A percentile compares a stretch with the other conserved stretches of the same genome.
phyloP scores from a whole-genome alignment of 2,329 filamentous ascomycete species.

The Aspergillus bombycis region DNA sequence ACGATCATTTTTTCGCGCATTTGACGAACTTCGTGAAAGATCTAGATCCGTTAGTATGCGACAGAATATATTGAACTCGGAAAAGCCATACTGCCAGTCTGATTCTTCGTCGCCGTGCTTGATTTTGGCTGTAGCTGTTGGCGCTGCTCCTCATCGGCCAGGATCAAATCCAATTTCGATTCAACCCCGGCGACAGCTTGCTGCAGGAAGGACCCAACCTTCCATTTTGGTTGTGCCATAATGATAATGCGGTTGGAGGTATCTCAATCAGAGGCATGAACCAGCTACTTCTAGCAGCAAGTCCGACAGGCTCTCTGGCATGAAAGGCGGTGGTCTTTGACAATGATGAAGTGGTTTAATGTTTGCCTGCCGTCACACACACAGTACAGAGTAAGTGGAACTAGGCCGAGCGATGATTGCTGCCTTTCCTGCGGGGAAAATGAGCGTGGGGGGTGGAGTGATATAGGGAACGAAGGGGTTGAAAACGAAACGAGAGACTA shows the following conservation, averaged over 20 bases:
- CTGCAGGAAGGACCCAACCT: constrained; percentile 70
- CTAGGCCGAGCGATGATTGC: background rate
- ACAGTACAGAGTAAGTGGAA: background rate
- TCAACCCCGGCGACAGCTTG: constrained; percentile 93
- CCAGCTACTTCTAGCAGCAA: constrained; percentile 18
- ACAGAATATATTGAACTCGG: background rate
- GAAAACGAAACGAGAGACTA: constrained; percentile 13
- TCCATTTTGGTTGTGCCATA: constrained; percentile 64
- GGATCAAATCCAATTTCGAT: constrained; percentile 86
- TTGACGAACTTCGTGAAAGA: constrained; percentile 67
- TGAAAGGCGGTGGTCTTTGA: constrained; percentile 14
- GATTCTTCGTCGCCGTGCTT: constrained; percentile 34
- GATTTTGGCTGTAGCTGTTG: constrained; percentile 27
- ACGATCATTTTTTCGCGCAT: constrained; percentile 72
- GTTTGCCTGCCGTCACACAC: constrained; percentile 19
- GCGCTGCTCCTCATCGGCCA: constrained; percentile 70
- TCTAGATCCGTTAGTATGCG: constrained; percentile 39
- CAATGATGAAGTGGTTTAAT: constrained; percentile 9
- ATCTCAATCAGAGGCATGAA: background rate
- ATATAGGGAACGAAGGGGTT: background rate
- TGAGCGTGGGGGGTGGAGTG: background rate
- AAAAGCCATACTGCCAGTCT: constrained; percentile 38
- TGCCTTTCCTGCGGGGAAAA: constrained; percentile 2
- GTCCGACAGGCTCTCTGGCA: constrained; percentile 8
- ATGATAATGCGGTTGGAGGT: constrained; percentile 6